A percentile compares a stretch with the other conserved stretches of the same genome.
Evolutionary conservation across 2,329 filamentous ascomycete genomes (phyloP).

Genomic region (Paraphaeosphaeria sporulosa): DNA sequence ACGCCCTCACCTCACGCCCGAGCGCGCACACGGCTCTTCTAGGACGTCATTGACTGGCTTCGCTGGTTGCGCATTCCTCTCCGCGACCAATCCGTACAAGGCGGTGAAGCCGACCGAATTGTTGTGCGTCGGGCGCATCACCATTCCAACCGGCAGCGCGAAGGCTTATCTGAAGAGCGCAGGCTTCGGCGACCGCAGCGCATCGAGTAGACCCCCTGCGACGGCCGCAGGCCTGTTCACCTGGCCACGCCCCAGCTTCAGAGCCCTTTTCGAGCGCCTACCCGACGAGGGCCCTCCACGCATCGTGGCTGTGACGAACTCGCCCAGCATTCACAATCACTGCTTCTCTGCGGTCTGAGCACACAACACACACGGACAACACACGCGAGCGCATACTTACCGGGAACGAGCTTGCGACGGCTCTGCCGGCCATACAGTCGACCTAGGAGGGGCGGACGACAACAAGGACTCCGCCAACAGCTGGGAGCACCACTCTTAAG

Average conservation of each 20-base stretch:
- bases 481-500: slow-evolving; percentile 25
- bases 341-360: slow-evolving; percentile 19
- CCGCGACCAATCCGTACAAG: not conserved
- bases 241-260: not conserved
- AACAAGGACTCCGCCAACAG: slow-evolving; percentile 19
- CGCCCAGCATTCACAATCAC: slow-evolving; percentile 2
- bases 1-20: not conserved
- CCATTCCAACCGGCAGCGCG: slow-evolving; percentile 3
- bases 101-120: slow-evolving; percentile 4
- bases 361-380: not conserved
- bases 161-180: slow-evolving; percentile 5
- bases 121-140: not conserved
- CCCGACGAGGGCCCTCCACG: slow-evolving; percentile 2
- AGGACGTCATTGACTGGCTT: slow-evolving; percentile 1
- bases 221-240: not conserved
- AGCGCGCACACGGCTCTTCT: not conserved
- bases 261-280: not conserved
- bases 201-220: not conserved
- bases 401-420: slow-evolving; percentile 7
- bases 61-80: slow-evolving; percentile 3
- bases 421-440: slow-evolving; percentile 1
- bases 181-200: slow-evolving; percentile 7
- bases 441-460: slow-evolving; percentile 17
- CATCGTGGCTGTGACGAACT: slow-evolving; percentile 1
- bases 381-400: slow-evolving; percentile 13